Evolutionary conservation across 768 basidiomycete species (phyloP).

Genomic region (Coprinellus aureogranulatus): DNA sequence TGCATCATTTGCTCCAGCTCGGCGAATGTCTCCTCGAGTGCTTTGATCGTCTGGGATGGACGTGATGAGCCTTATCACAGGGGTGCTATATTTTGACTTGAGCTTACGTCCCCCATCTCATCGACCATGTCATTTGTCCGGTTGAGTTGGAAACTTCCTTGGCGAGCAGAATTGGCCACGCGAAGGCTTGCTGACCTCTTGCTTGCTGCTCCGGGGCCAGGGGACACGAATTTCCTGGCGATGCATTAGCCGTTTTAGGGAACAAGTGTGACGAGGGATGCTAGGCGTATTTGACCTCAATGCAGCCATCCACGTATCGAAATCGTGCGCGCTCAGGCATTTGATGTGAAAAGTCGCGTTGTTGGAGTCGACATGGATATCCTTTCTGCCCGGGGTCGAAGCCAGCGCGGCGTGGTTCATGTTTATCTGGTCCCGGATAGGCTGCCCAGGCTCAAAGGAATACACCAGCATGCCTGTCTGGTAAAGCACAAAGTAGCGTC

Average conservation of each 20-base stretch:
- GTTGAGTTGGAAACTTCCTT: conserved; percentile 43
- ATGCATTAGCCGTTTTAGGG: conserved; percentile 10
- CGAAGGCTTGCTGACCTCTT: conserved; percentile 40
- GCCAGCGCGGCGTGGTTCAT: conserved; percentile 68
- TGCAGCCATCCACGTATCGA: conserved; percentile 69
- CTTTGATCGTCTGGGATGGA: conserved; percentile 49
- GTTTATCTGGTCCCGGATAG: conserved; percentile 66
- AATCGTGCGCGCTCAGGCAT: conserved; percentile 70
- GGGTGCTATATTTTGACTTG: not conserved
- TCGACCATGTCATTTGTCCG: conserved; percentile 55
- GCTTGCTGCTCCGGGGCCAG: conserved; percentile 38
- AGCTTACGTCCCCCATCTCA: conserved; percentile 61
- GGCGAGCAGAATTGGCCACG: conserved; percentile 34
- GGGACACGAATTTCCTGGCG: conserved; percentile 62
- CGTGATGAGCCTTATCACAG: too few species aligned
- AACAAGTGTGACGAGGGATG: conserved; percentile 6
- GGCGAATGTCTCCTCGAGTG: conserved; percentile 54
- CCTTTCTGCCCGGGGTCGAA: conserved; percentile 68
- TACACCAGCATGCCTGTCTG: conserved; percentile 72
- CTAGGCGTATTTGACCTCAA: conserved; percentile 54
- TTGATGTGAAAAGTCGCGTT: conserved; percentile 81
- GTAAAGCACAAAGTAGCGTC: conserved; percentile 73
- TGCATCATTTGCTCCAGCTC: conserved; percentile 38
- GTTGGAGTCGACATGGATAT: conserved; percentile 78
- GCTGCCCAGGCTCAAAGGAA: conserved; percentile 68